Conservation (phyloP, 2,329 filamentous ascomycete genomes). For the Ceratocystiopsis brevicomis region DNA sequence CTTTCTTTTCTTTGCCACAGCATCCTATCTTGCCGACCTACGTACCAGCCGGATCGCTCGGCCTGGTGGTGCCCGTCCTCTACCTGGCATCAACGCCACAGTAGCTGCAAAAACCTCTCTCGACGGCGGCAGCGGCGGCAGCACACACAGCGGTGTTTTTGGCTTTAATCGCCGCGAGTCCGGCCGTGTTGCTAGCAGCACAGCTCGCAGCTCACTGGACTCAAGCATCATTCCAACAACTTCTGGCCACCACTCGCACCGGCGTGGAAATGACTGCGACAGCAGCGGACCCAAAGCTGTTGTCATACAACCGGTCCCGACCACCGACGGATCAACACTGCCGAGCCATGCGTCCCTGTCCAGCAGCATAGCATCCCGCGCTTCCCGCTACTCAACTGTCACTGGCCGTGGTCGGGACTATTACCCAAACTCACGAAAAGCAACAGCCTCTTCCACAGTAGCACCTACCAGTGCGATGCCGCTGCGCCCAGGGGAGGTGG, state of each 20-base stretch:
- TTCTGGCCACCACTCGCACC: no score
- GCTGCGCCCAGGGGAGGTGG: slow-evolving; percentile 38
- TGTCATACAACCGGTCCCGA: no score
- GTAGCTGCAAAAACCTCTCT: neutral
- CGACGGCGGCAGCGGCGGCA: slow-evolving; percentile 8
- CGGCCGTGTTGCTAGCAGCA: no score
- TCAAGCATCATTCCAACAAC: no score
- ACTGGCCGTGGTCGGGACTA: slow-evolving; percentile 30
- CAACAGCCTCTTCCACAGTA: slow-evolving; percentile 10
- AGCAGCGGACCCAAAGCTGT: no score
- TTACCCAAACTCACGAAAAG: slow-evolving; percentile 18
- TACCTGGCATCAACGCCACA: slow-evolving; percentile 13
- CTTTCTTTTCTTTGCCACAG: slow-evolving; percentile 20
- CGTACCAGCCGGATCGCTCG: slow-evolving; percentile 47
- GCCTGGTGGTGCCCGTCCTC: slow-evolving; percentile 53
- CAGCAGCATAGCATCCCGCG: slow-evolving; percentile 29
- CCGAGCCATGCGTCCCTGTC: slow-evolving; percentile 17
- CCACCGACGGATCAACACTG: no score
- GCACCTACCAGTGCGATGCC: slow-evolving; percentile 8
- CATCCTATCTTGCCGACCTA: slow-evolving; percentile 50
- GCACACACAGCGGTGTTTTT: neutral
- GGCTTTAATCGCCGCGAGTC: no score
- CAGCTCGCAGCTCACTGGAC: no score
- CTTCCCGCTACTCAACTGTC: slow-evolving; percentile 30
- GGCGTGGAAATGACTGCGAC: no score